Base-by-base conservation (phyloP, 768 basidiomycete species). In the Neoboletus magnificus region DNA sequence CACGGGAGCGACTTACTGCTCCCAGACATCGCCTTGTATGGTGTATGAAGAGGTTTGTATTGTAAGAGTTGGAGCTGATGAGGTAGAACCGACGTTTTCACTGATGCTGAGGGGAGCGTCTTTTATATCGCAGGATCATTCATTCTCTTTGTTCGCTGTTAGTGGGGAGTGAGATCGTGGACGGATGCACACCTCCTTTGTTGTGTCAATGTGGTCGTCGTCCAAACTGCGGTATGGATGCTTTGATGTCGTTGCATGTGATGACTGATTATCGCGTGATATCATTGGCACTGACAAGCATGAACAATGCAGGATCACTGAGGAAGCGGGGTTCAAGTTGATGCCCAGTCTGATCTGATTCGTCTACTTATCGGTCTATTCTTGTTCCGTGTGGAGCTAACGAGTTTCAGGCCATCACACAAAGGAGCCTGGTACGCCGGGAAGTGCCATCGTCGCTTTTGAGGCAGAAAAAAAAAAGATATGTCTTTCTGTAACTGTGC, bases 61-160 rank as follows among this genome's bases (percentile, higher is more conserved):
- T 29, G 27, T 30, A 20, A 13, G n/a, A 16, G 37, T 12, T 48
- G 30, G 29, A 45, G 18, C 16, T 12, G 40, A 48, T 18, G 35
- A 16, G 29, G 2, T 22, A 20, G 48, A 15, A 35, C 5, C 11
- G 48, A 42, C 32, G 35, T 9, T 27, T 29, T 43, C 41, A 18
- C 27, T 20, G 33, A 25, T 5, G n/a, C 18, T 18, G 11, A 32
- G 23, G 39, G 11, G 10, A 29, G 11, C 16, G n/a, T 1, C 15
- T 11, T 57, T 63, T 63, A 64, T 61, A 57, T 11, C 10, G 16
- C 23, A 23, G n/a, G 22, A 16, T 10, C 3, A 6, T 33, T 30
- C 48, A 52, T 32, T 45, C 36, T 37, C 46, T 53, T 58, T 50
- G 55, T 57, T 29, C 16, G 27, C 5, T 29, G 54, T 60, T 46